phyloP scores from a whole-genome alignment of 2,329 filamentous ascomycete genomes.

The Bisporella sp. region DNA sequence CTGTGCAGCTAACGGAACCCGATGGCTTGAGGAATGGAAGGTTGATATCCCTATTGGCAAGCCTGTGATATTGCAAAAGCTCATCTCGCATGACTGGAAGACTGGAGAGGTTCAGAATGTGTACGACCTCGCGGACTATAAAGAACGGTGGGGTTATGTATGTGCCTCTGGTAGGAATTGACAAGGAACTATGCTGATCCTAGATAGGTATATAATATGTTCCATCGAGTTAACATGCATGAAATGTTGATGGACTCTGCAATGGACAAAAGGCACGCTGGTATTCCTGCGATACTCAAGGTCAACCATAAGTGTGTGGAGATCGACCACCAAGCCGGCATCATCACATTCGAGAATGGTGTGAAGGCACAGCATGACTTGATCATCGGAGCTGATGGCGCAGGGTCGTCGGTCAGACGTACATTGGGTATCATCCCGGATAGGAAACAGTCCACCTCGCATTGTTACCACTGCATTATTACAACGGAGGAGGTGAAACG shows the following conservation, averaged over 20 bases:
- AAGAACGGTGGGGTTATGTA: slow-evolving; percentile 53
- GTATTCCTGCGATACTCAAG: slow-evolving; percentile 43
- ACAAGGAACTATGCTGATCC: slow-evolving; percentile 11
- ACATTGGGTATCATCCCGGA: slow-evolving; percentile 52
- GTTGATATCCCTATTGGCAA: slow-evolving; percentile 58
- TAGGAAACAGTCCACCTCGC: slow-evolving; percentile 51
- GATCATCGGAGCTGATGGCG: slow-evolving; percentile 37
- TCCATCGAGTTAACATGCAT: slow-evolving; percentile 62
- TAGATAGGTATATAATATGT: slow-evolving; percentile 52
- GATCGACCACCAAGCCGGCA: slow-evolving; percentile 42
- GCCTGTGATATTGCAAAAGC: slow-evolving; percentile 54
- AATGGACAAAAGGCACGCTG: slow-evolving; percentile 46
- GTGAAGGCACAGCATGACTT: slow-evolving; percentile 25
- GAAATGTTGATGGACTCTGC: slow-evolving; percentile 55
- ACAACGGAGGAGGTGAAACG: slow-evolving; percentile 51
- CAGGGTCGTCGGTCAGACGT: slow-evolving; percentile 53
- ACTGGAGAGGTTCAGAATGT: slow-evolving; percentile 59
- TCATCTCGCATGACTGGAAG: slow-evolving; percentile 64
- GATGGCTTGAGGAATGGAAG: slow-evolving; percentile 61
- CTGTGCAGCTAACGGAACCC: slow-evolving; percentile 61
- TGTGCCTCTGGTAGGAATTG: slow-evolving; percentile 6
- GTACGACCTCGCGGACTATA: slow-evolving; percentile 57
- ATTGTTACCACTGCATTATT: slow-evolving; percentile 60
- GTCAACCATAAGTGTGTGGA: slow-evolving; percentile 42
- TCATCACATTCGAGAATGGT: slow-evolving; percentile 32